Evolutionary conservation across 805 yeast genomes (phyloP).

Genomic region (Starmera dryadoides): DNA sequence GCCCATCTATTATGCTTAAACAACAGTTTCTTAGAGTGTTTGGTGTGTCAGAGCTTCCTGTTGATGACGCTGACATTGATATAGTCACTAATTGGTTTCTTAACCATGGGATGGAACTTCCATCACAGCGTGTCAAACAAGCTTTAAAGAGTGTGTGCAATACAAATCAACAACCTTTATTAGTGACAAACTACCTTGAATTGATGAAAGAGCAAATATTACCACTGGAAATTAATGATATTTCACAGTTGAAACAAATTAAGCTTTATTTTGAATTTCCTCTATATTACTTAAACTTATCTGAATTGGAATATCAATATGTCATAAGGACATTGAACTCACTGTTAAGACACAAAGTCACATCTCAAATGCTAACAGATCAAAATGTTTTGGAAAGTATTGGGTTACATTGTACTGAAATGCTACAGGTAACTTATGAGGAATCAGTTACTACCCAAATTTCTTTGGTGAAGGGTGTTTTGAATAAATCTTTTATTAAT

Average conservation of each 20-base stretch:
- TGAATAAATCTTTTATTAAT: slow-evolving; percentile 12
- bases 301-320: background rate
- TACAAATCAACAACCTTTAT: background rate
- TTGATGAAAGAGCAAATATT: slow-evolving; percentile 11
- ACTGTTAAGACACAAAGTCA: background rate
- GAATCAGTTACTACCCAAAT: slow-evolving; percentile 1
- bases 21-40: slow-evolving; percentile 9
- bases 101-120: slow-evolving; percentile 15
- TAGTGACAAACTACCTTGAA: slow-evolving; percentile 9
- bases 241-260: background rate
- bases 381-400: slow-evolving; percentile 1
- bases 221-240: background rate
- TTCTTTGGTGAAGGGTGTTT: slow-evolving; percentile 5
- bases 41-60: slow-evolving; percentile 9
- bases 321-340: background rate
- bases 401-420: slow-evolving; percentile 13
- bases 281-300: slow-evolving; percentile 1
- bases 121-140: slow-evolving; percentile 13
- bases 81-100: slow-evolving; percentile 16
- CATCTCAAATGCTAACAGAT: background rate
- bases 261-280: slow-evolving; percentile 1
- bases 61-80: slow-evolving; percentile 13
- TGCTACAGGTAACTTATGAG: slow-evolving; percentile 7
- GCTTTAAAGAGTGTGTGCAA: slow-evolving; percentile 12
- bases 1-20: too few relatives aligned